Evolutionary conservation across 345 rosid species (phyloP), one percentile per base, ranked within the genome.

Genomic region (Populus euphratica): DNA sequence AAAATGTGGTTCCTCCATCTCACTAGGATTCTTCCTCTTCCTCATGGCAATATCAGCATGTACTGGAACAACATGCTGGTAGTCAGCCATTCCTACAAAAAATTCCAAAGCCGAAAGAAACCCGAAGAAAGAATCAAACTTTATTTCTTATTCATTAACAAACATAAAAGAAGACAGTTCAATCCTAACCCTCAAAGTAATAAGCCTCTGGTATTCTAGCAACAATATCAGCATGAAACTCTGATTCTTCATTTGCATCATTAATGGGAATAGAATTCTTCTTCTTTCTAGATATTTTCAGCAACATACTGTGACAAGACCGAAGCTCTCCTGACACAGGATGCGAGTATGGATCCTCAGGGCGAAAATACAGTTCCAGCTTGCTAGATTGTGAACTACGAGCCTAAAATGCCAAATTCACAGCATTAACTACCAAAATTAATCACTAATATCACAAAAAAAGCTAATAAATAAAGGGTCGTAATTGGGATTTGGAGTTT

Each of bases 21-120:
- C 97, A 41, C 83, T 77, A 88, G 89, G 85, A 71, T 85, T 90
- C 84, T 91, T 87, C 89, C 91, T 93, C 79, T 83, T 92, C 82
- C 86, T 81, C 73, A 82, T 85, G 18, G 96, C 93, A 78, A 76
- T 81, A 68, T 91, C 89, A 5, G 96, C 94, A 61, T 95, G 98
- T 86, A 93, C 91, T 69, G 94, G 84, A 63, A 95, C 83, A 66
- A 95, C 98, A 87, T 93, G 98, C 86, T 95, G 99, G 79, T 92
- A 95, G 81, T 95, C 99, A 31, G 81, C 96, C 98, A 93, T 93
- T 72, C 99, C 98, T 94, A 81, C 4, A 66, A 31, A 65, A 77
- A 72, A 23, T 63, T 49, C 7, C 73, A 35, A 77, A 72, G 27
- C 25, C 38, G n/a, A 61, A 18, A 52, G 17, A 38, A 29, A 21